Evolutionary conservation across 2,329 filamentous ascomycete species (phyloP).

Genomic region (Rutstroemia sp.): DNA sequence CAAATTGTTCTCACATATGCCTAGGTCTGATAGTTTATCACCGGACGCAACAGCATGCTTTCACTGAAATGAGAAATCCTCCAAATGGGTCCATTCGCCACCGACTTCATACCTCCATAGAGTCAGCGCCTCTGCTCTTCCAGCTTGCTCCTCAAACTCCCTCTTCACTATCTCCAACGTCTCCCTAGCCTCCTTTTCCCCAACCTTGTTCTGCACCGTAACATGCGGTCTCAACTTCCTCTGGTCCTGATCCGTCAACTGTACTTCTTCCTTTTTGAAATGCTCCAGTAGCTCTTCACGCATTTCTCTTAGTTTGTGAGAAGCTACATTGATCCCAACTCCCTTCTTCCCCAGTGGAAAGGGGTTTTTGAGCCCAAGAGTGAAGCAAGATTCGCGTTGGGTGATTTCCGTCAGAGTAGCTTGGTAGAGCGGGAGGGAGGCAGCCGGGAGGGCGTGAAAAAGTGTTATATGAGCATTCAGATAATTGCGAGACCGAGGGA

Average conservation of each 20-base stretch:
- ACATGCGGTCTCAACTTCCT: constrained; percentile 5
- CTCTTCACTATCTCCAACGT: background rate
- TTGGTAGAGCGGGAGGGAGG: background rate
- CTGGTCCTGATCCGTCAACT: constrained; percentile 9
- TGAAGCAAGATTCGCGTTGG: constrained; percentile 3
- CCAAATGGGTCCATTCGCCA: constrained; percentile 8
- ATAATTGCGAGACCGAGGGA: constrained; percentile 2
- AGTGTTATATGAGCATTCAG: constrained; percentile 10
- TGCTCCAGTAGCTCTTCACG: background rate
- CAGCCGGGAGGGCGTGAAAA: constrained; percentile 8
- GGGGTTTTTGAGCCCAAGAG: background rate
- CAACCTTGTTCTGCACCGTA: constrained; percentile 11
- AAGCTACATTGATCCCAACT: background rate
- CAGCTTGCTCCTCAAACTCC: background rate
- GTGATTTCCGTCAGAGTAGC: background rate
- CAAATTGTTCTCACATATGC: too few relatives aligned
- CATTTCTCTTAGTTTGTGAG: background rate
- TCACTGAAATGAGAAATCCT: constrained; percentile 5
- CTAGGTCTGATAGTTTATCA: too few relatives aligned
- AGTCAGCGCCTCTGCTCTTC: constrained; percentile 2
- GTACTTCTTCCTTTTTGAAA: background rate
- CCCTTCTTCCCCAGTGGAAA: background rate
- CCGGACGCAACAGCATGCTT: too few relatives aligned
- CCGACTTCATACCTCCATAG: constrained; percentile 11
- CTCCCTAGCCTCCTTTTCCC: constrained; percentile 1